phyloP scores from a whole-genome alignment of 345 rosid genomes.

The Aegle marmelos region DNA sequence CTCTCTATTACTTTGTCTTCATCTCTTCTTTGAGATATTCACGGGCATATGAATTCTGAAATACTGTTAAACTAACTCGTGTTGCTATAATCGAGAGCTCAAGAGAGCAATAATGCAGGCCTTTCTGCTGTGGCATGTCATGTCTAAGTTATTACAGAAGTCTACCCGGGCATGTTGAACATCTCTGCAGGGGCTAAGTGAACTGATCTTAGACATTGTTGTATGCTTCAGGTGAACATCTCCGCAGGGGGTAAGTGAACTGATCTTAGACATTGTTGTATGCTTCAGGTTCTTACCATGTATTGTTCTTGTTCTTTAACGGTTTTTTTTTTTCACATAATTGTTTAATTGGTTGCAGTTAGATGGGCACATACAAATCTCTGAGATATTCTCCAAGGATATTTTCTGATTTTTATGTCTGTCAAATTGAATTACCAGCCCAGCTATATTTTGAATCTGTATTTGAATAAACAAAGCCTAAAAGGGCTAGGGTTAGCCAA shows the following conservation, averaged over 20 bases:
- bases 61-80: neutral
- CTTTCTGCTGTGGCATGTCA: neutral
- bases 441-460: too few relatives aligned
- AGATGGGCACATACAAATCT: neutral
- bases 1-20: neutral
- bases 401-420: too few relatives aligned
- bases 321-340: neutral
- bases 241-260: neutral
- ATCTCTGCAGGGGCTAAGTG: neutral
- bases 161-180: too few relatives aligned
- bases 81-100: neutral
- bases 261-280: neutral
- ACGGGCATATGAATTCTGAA: neutral
- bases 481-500: too few relatives aligned
- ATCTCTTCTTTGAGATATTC: neutral
- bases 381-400: too few relatives aligned
- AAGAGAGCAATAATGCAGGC: neutral
- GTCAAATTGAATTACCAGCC: too few relatives aligned
- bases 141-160: neutral
- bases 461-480: too few relatives aligned
- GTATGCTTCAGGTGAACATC: neutral
- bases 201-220: too few relatives aligned
- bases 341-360: neutral
- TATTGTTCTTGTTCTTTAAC: neutral
- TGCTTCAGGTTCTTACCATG: neutral